A percentile compares a stretch with the other conserved stretches of the same genome.
Conservation (phyloP, 2,329 filamentous ascomycete genomes). For the Aspergillus calidoustus region DNA sequence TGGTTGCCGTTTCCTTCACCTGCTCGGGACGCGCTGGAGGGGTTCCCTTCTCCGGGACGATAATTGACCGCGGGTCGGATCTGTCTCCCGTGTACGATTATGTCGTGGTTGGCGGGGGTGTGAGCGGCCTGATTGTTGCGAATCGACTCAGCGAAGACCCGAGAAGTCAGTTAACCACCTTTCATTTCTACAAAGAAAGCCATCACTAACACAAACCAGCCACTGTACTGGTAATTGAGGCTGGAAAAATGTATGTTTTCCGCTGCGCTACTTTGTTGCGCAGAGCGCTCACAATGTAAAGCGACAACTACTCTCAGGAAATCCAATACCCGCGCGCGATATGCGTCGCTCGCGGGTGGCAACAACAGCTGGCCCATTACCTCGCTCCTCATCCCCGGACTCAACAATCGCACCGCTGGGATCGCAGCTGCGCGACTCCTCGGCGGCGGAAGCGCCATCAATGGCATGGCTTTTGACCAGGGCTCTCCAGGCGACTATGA, state of each 20-base stretch:
- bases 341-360: background rate
- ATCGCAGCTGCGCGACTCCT: background rate
- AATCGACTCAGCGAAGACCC: conserved; percentile 5
- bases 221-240: conserved; percentile 4
- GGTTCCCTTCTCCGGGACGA: background rate
- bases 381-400: background rate
- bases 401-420: conserved; percentile 3
- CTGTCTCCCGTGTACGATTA: conserved; percentile 2
- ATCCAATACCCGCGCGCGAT: conserved; percentile 8
- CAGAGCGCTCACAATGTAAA: background rate
- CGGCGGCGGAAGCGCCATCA: conserved; percentile 10
- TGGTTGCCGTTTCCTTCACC: background rate
- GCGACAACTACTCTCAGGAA: conserved; percentile 4
- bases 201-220: background rate
- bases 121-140: conserved; percentile 3
- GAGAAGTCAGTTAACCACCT: background rate
- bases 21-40: background rate
- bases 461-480: conserved; percentile 8
- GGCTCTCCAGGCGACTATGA: conserved; percentile 11
- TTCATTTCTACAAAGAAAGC: background rate
- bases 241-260: conserved; percentile 3
- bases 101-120: conserved; percentile 4
- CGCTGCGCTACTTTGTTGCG: background rate
- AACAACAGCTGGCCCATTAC: conserved; percentile 7
- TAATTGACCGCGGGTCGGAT: background rate